phyloP scores from a whole-genome alignment of 345 rosid species.

The Rhodomyrtus tomentosa region DNA sequence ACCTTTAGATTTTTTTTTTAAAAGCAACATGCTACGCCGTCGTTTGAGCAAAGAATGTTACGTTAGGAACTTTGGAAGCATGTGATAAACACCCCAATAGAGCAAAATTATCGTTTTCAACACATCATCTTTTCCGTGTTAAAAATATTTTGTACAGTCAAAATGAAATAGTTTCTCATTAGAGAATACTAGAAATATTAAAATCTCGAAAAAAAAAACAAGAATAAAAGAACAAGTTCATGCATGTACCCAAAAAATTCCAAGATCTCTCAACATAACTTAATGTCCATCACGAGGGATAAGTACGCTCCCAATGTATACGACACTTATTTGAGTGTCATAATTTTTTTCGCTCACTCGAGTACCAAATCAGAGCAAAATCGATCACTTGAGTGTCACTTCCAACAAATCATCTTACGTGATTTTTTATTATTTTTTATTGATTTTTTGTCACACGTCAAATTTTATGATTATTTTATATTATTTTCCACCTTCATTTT shows the following conservation, averaged over 20 bases:
- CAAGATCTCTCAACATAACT: not conserved
- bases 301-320: no score
- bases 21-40: not conserved
- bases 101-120: not conserved
- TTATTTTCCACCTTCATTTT: no score
- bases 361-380: no score
- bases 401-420: no score
- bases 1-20: not conserved
- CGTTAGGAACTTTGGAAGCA: not conserved
- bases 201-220: not conserved
- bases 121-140: accelerated
- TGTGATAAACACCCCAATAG: not conserved
- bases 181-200: not conserved
- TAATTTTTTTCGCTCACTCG: no score
- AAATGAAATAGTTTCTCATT: not conserved
- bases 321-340: no score
- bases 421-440: no score
- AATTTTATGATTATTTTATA: no score
- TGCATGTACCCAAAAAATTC: not conserved
- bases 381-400: no score
- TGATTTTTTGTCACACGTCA: no score
- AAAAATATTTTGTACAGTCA: accelerated
- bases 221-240: not conserved
- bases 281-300: not conserved
- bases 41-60: not conserved